Percentiles rank a stretch among this genome's conserved stretches.
Evolutionary conservation across 176 grass and related monocot genomes (phyloP).

Genomic region (Elymus sibiricus): DNA sequence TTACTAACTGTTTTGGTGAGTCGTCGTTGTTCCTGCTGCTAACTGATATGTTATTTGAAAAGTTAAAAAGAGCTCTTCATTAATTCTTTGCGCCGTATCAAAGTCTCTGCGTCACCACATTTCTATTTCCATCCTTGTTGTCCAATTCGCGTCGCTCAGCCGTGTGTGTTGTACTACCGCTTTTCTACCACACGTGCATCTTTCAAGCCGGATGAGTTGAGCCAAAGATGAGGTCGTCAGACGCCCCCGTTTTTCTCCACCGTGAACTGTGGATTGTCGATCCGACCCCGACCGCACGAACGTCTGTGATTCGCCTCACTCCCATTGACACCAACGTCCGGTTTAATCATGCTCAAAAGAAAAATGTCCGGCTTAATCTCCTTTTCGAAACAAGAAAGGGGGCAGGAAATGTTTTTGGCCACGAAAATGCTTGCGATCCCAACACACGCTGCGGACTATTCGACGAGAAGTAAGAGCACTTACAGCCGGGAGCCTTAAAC

Average conservation of each 20-base stretch:
- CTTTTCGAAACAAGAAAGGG: too few species aligned
- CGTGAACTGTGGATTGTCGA: slow-evolving; percentile 2
- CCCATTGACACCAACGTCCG: neutral
- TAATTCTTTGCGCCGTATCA: too few species aligned
- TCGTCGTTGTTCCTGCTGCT: neutral
- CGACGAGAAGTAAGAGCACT: too few species aligned
- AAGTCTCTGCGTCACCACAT: neutral
- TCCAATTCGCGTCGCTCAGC: neutral
- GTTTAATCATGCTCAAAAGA: too few species aligned
- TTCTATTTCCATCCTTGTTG: neutral
- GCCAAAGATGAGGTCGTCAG: neutral
- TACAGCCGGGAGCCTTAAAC: too few species aligned
- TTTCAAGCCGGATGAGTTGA: neutral
- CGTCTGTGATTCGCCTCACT: neutral
- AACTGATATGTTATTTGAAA: too few species aligned
- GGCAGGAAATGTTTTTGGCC: neutral
- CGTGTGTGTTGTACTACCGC: too few species aligned
- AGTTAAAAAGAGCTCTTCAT: too few species aligned
- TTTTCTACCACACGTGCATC: neutral
- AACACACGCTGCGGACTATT: neutral
- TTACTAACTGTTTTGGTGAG: too few species aligned
- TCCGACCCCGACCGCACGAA: neutral
- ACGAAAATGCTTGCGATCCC: neutral
- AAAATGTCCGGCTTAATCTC: too few species aligned
- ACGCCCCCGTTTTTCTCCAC: slow-evolving; percentile 3